Evolutionary conservation across 2,329 filamentous ascomycete species (phyloP).

Genomic region (Colletotrichum tanaceti): DNA sequence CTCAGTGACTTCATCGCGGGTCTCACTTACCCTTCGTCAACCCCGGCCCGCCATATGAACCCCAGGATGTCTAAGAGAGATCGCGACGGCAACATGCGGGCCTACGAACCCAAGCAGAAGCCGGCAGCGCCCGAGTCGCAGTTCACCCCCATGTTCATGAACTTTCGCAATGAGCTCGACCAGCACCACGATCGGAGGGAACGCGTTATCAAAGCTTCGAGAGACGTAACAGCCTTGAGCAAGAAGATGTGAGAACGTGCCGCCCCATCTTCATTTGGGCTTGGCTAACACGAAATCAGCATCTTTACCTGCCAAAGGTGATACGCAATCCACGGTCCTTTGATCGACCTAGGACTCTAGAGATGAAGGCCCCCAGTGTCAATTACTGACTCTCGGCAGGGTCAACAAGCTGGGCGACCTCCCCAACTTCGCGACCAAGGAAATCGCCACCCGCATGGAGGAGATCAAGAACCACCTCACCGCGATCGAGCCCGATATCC

Average conservation of each 20-base stretch:
- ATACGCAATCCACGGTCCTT: not conserved
- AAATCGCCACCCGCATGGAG: conserved; percentile 74
- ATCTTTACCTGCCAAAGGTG: conserved; percentile 57
- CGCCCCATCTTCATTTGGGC: fast-evolving
- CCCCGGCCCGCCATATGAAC: not conserved
- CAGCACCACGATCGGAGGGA: conserved; percentile 94
- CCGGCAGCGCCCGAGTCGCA: conserved; percentile 52
- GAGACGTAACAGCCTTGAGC: conserved; percentile 92
- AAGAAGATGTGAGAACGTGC: conserved; percentile 85
- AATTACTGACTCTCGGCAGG: conserved; percentile 25
- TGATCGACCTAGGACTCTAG: not conserved
- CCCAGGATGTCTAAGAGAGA: conserved; percentile 59
- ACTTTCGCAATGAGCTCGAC: conserved; percentile 88
- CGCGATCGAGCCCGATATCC: conserved; percentile 77
- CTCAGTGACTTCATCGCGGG: conserved; percentile 21
- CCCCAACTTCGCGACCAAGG: conserved; percentile 67
- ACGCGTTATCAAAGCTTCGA: conserved; percentile 87
- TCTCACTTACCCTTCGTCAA: not conserved
- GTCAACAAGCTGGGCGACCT: conserved; percentile 40
- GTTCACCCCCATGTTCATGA: conserved; percentile 83
- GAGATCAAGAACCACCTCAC: conserved; percentile 78
- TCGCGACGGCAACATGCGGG: conserved; percentile 60
- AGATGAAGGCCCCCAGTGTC: not conserved
- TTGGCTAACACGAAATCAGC: conserved; percentile 43
- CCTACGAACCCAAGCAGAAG: conserved; percentile 51